Evolutionary conservation across 306 rosid species (phyloP), one percentile per base, ranked within the genome.

Genomic region (Cucurbita ficifolia): DNA sequence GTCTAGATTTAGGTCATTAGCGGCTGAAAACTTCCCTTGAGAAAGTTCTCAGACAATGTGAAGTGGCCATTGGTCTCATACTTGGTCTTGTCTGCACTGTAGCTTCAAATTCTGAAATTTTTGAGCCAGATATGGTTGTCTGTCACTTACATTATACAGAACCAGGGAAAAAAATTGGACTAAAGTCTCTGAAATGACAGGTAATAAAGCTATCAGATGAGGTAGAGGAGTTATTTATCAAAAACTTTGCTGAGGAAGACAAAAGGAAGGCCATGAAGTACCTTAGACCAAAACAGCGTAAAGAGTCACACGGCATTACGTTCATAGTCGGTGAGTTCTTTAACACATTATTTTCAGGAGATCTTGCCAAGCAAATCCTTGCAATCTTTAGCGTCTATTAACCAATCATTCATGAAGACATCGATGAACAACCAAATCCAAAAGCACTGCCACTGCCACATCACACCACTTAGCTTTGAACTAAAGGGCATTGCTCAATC

Each of bases 181-280:
- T 38, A 53, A 72, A 72, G 74, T 74, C 18, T 81, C 8, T 61
- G 77, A 82, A 75, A 77, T 87, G 81, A 80, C 86, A 95, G 99
- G 96, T 82, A 63, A 81, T 87, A 61, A 88, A 83, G 81, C 77
- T 88, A 39, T 77, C 73, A 0, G 99, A 95, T 43, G 96, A 91
- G 83, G 89, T 95, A 77, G 99, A 95, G 82, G 99, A 91, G 56
- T 82, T 86, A 9, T 95, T 95, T 74, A 73, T 81, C 71, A 91
- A 84, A 73, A 71, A 82, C 49, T 89, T 95, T 75, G 88, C 96
- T 22, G 81, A 83, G 59, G 96, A 91, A 70, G 83, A 95, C 80
- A 45, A 89, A 60, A 82, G 96, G 58, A 95, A 95, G 84, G 99
- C 96, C 86, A 87, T 95, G 96, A 95, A 91, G 69, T 95, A 89